These are phyloP conservation scores for Euclidium syriacum DNA, from an alignment of 345 rosid species.

Conservation along the genomic window DNA sequence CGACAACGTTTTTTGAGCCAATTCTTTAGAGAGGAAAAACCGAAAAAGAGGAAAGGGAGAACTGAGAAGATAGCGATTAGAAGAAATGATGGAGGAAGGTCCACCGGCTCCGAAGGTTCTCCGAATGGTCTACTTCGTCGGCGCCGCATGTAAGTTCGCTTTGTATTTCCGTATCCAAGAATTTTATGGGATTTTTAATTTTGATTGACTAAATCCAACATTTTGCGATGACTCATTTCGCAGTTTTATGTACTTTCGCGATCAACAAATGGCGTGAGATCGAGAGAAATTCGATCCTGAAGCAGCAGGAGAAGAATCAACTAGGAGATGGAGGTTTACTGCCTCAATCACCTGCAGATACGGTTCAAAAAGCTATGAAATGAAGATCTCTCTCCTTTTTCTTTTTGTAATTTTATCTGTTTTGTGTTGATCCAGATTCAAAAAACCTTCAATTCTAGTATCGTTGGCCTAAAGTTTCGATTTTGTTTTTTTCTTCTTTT, in stretches of 20 bases:
- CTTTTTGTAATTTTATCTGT: neutral
- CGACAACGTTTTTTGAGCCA: constrained; percentile 1
- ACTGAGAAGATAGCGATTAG: constrained; percentile 26
- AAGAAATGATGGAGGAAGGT: constrained; percentile 46
- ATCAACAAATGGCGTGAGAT: constrained; percentile 72
- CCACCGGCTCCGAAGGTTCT: constrained; percentile 61
- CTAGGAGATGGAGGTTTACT: constrained; percentile 24
- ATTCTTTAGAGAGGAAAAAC: neutral
- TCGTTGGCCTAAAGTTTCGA: constrained; percentile 12
- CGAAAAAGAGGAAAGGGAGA: neutral
- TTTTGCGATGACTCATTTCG: neutral
- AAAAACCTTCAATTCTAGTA: neutral
- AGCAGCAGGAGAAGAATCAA: constrained; percentile 31
- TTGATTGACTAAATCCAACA: neutral
- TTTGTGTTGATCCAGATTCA: constrained; percentile 9
- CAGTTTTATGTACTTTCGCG: constrained; percentile 54
- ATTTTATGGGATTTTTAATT: too few species aligned
- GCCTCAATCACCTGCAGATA: constrained; percentile 28
- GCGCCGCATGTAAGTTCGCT: constrained; percentile 62
- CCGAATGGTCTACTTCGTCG: constrained; percentile 56
- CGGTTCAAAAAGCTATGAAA: constrained; percentile 35
- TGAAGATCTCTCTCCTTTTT: constrained; percentile 30
- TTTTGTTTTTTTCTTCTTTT: neutral
- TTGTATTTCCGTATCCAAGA: neutral
- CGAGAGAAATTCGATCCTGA: constrained; percentile 45